Conservation (phyloP, 2,329 filamentous ascomycete genomes). For the Fusarium transvaalense region DNA sequence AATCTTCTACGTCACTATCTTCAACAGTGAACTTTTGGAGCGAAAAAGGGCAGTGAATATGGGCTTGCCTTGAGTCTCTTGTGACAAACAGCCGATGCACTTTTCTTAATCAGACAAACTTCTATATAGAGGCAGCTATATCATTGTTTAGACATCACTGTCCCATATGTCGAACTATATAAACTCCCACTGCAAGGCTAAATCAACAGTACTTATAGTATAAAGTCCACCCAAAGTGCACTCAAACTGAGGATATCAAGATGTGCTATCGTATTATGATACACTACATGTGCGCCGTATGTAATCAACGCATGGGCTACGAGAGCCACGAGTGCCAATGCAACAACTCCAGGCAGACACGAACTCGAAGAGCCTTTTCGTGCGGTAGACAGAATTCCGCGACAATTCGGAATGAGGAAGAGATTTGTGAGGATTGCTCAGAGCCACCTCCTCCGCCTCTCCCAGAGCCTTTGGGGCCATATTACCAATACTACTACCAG, state of each 20-base stretch:
- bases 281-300: conserved; percentile 14
- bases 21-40: no score
- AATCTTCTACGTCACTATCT: no score
- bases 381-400: background rate
- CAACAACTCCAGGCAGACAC: background rate
- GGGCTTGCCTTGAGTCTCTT: no score
- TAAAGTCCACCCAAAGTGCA: no score
- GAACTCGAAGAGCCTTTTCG: rapidly evolving
- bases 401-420: conserved; percentile 5
- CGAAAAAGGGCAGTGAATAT: no score
- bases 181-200: no score
- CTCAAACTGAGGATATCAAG: background rate
- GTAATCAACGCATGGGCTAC: background rate
- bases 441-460: background rate
- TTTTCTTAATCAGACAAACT: no score
- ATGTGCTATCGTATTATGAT: conserved; percentile 14
- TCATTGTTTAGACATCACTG: no score
- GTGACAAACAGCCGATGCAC: no score
- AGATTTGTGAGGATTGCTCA: background rate
- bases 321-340: background rate
- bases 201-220: no score
- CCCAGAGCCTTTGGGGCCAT: background rate
- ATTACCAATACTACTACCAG: background rate
- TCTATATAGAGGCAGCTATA: no score
- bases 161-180: no score